phyloP scores from a whole-genome alignment of 352 stramenopile genomes.

The Phytophthora hibernalis region DNA sequence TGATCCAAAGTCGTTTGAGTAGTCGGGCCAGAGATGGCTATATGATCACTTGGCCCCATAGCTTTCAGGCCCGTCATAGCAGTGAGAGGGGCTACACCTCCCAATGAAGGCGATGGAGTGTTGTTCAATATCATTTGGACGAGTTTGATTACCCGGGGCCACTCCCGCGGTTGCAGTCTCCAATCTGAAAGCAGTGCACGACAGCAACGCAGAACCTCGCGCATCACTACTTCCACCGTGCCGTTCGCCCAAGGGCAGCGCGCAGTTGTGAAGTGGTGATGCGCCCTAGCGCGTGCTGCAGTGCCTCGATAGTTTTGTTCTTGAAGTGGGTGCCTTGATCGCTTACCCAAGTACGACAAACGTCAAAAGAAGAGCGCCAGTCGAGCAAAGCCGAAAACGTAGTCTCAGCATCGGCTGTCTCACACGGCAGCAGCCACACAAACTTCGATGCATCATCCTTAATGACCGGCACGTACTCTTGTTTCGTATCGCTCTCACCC shows the following conservation, averaged over 20 bases:
- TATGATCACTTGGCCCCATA: slow-evolving; percentile 3
- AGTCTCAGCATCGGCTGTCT: background rate
- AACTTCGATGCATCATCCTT: background rate
- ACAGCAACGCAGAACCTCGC: slow-evolving; percentile 19
- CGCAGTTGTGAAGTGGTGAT: slow-evolving; percentile 43
- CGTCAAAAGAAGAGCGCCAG: slow-evolving; percentile 14
- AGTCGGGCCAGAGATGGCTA: background rate
- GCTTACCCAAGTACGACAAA: slow-evolving; percentile 30
- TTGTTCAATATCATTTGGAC: slow-evolving; percentile 38
- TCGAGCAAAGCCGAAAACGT: slow-evolving; percentile 6
- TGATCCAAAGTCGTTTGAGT: slow-evolving; percentile 1
- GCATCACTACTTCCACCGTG: slow-evolving; percentile 45
- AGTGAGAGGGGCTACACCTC: slow-evolving; percentile 31
- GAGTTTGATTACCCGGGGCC: slow-evolving; percentile 27
- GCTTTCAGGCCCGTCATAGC: slow-evolving; percentile 28
- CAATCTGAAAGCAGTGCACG: slow-evolving; percentile 25
- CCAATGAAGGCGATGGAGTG: slow-evolving; percentile 19
- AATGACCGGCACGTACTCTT: background rate
- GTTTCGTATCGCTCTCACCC: background rate
- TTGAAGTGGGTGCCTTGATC: slow-evolving; percentile 48
- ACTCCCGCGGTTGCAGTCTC: slow-evolving; percentile 13
- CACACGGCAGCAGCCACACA: background rate
- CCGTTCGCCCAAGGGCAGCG: slow-evolving; percentile 47
- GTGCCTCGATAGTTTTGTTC: slow-evolving; percentile 30
- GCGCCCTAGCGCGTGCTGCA: slow-evolving; percentile 14